These are phyloP conservation scores for Coemansia sp. DNA, from an alignment of 192 early-diverging fungal species.

Conservation along the genomic window DNA sequence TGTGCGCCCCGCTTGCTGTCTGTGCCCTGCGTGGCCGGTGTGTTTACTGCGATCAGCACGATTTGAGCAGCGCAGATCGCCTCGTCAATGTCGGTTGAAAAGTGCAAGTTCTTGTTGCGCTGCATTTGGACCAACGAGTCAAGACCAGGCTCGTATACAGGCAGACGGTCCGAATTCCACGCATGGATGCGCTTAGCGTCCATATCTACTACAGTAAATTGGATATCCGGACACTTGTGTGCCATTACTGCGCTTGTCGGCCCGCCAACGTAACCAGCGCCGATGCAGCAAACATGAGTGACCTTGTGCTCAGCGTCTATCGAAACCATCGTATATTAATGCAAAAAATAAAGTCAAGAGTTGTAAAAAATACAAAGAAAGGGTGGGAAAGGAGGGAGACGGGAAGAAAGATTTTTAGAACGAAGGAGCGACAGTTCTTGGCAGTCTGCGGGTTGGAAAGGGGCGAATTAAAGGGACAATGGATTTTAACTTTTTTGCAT, in stretches of 20 bases:
- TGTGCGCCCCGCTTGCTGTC: constrained; percentile 64
- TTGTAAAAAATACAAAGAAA: no score
- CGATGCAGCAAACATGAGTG: constrained; percentile 87
- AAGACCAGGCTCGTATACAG: constrained; percentile 53
- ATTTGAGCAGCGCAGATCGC: constrained; percentile 79
- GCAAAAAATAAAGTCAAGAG: neutral
- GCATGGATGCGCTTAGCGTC: constrained; percentile 77
- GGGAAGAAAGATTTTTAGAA: no score
- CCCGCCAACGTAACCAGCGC: constrained; percentile 95
- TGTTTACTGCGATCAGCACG: constrained; percentile 93
- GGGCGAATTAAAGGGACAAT: no score
- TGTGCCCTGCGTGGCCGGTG: constrained; percentile 79
- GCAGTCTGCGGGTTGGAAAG: no score
- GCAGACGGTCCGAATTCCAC: constrained; percentile 87
- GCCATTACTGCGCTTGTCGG: constrained; percentile 93
- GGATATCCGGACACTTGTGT: constrained; percentile 79
- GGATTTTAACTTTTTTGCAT: no score
- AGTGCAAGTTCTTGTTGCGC: constrained; percentile 83
- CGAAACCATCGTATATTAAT: constrained; percentile 2
- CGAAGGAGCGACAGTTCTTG: no score
- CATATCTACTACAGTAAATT: constrained; percentile 89
- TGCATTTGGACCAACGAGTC: constrained; percentile 13
- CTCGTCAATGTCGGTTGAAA: constrained; percentile 77
- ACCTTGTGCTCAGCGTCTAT: neutral
- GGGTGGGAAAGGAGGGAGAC: no score